phyloP scores from a whole-genome alignment of 2,329 filamentous ascomycete species.

The Calcarisporium arbuscula region DNA sequence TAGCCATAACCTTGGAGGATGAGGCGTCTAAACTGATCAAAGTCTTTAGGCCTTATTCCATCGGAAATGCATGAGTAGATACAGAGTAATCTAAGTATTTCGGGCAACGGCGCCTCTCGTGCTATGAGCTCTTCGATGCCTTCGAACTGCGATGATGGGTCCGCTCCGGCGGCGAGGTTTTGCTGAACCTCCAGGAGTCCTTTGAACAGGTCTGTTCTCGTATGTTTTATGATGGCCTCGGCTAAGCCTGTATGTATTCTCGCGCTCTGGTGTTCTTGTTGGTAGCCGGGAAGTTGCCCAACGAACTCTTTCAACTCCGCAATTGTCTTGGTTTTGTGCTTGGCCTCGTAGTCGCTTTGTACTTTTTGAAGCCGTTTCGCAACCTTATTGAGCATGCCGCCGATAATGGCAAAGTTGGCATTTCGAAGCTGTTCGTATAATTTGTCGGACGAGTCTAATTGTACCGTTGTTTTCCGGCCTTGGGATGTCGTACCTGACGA shows the following conservation, averaged over 20 bases:
- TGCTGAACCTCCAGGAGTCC: slow-evolving; percentile 90
- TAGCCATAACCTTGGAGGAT: slow-evolving; percentile 91
- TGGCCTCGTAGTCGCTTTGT: slow-evolving; percentile 82
- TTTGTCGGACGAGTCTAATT: slow-evolving; percentile 82
- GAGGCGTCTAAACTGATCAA: slow-evolving; percentile 81
- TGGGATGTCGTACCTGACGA: slow-evolving; percentile 50
- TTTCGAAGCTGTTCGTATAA: slow-evolving; percentile 84
- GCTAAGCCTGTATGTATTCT: slow-evolving; percentile 87
- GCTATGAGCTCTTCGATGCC: slow-evolving; percentile 92
- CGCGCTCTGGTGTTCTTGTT: slow-evolving; percentile 88
- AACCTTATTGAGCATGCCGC: slow-evolving; percentile 80
- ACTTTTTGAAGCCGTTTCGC: slow-evolving; percentile 79
- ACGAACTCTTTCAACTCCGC: slow-evolving; percentile 93
- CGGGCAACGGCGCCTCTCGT: slow-evolving; percentile 72
- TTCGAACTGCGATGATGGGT: slow-evolving; percentile 83
- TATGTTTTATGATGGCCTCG: slow-evolving; percentile 93
- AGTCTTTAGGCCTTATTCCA: slow-evolving; percentile 80
- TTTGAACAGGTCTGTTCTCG: slow-evolving; percentile 81
- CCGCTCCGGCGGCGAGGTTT: slow-evolving; percentile 83
- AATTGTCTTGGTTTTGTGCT: slow-evolving; percentile 80
- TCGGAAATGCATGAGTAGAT: slow-evolving; percentile 87
- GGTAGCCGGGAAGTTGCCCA: slow-evolving; percentile 84
- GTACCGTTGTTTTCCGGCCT: slow-evolving; percentile 76
- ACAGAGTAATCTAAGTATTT: slow-evolving; percentile 78
- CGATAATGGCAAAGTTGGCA: slow-evolving; percentile 92